Evolutionary conservation across 1,284 basidiomycete genomes (phyloP).

Genomic region (Cutaneotrichosporon daszewskae): DNA sequence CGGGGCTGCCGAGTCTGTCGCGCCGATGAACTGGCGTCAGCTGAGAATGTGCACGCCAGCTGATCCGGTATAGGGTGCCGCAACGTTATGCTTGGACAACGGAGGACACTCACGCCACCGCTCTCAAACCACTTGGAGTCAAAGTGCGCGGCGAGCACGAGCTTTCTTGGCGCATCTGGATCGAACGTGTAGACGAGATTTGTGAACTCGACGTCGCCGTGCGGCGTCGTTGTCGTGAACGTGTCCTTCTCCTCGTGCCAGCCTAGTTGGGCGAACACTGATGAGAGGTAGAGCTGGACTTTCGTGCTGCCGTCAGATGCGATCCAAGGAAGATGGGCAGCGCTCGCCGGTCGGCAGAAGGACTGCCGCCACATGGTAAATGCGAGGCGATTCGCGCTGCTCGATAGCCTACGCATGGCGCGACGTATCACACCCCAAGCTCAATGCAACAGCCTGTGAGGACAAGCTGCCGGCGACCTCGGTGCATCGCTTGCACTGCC

Average conservation of each 20-base stretch:
- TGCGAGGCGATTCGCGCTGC: no score
- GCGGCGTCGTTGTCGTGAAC: constrained; percentile 75
- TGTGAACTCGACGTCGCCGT: constrained; percentile 72
- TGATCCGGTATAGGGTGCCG: no score
- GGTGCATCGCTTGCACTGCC: no score
- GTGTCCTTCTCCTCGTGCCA: constrained; percentile 69
- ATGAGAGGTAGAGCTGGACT: constrained; percentile 69
- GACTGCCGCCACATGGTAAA: no score
- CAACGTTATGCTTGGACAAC: no score
- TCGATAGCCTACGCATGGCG: no score
- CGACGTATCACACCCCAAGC: no score
- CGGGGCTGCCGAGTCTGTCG: constrained; percentile 93
- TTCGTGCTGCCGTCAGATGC: constrained; percentile 56
- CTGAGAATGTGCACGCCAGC: no score
- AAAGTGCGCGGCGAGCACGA: constrained; percentile 89
- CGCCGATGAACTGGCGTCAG: constrained; percentile 75
- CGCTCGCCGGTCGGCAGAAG: no score
- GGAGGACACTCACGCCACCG: constrained; percentile 8
- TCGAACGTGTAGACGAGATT: constrained; percentile 96
- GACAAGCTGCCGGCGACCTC: no score
- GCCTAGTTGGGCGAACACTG: constrained; percentile 62
- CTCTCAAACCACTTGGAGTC: constrained; percentile 85
- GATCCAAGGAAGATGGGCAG: no score
- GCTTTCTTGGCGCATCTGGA: constrained; percentile 67
- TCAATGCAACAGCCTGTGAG: no score